These are phyloP conservation scores for Pseudozyma sp. DNA, from an alignment of 1,284 basidiomycete species.

Conservation along the genomic window DNA sequence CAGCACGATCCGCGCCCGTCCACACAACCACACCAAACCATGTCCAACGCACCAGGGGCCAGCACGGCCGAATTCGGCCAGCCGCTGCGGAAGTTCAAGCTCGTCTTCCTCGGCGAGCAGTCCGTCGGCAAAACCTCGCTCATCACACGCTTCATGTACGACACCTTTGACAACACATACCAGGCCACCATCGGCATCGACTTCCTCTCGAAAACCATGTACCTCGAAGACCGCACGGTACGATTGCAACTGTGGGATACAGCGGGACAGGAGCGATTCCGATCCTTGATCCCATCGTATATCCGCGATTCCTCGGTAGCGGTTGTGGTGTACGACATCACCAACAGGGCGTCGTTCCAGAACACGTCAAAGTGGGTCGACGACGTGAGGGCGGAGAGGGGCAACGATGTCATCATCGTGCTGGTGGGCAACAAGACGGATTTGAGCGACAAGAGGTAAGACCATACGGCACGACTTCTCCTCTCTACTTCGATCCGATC, in stretches of 20 bases:
- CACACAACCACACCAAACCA: background rate
- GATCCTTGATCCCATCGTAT: slow-evolving; percentile 97
- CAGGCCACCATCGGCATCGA: slow-evolving; percentile 99
- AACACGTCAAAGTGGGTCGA: slow-evolving; percentile 99
- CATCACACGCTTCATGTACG: slow-evolving; percentile 96
- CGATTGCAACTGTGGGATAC: slow-evolving; percentile 96
- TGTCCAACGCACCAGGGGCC: slow-evolving; percentile 49
- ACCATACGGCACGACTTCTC: background rate
- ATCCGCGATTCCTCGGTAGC: slow-evolving; percentile 98
- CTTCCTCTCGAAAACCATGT: slow-evolving; percentile 99
- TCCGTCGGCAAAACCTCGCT: slow-evolving; percentile 79
- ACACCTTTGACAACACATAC: slow-evolving; percentile 99
- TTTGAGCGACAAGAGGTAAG: slow-evolving; percentile 69
- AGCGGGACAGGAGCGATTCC: slow-evolving; percentile 97
- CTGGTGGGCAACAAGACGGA: slow-evolving; percentile 99
- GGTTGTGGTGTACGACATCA: slow-evolving; percentile 98
- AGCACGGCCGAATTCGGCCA: slow-evolving; percentile 65
- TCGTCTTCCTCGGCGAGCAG: slow-evolving; percentile 67
- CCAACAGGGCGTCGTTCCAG: slow-evolving; percentile 94
- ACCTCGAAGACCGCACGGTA: slow-evolving; percentile 97
- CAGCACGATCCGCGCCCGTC: too few species aligned
- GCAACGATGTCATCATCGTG: slow-evolving; percentile 98
- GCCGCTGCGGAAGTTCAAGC: slow-evolving; percentile 68
- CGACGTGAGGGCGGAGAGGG: slow-evolving; percentile 96
- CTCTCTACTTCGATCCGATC: background rate